These are phyloP conservation scores for Extremus antarcticus DNA, from an alignment of 495 filamentous ascomycete genomes.

Conservation along the genomic window DNA sequence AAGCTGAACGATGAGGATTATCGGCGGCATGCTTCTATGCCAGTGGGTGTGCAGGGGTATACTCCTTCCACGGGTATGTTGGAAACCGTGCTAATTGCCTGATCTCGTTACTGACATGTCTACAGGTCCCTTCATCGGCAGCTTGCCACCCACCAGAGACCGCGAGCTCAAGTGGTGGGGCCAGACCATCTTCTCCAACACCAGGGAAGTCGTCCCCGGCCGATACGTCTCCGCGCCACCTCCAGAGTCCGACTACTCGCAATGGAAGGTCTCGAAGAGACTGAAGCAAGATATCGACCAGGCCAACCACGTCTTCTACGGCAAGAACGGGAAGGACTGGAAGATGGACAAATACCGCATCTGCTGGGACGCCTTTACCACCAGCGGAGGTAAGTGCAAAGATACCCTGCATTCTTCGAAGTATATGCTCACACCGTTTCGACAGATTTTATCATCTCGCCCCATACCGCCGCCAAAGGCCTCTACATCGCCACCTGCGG, in stretches of 20 bases:
- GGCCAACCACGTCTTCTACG: constrained; percentile 31
- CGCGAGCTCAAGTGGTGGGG: constrained; percentile 44
- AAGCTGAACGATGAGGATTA: constrained; percentile 5
- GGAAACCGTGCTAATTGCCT: neutral
- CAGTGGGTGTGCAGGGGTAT: constrained; percentile 12
- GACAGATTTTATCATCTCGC: constrained; percentile 24
- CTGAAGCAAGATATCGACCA: constrained; percentile 32
- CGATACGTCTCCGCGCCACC: constrained; percentile 42
- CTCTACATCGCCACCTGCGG: constrained; percentile 43
- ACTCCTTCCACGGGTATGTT: neutral
- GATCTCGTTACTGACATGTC: neutral
- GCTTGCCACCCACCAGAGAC: constrained; percentile 31
- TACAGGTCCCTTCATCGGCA: constrained; percentile 27
- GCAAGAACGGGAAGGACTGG: constrained; percentile 30
- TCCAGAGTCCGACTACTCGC: constrained; percentile 29
- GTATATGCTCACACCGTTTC: neutral
- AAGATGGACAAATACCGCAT: constrained; percentile 36
- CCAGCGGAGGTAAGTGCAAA: too few relatives aligned
- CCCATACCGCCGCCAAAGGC: constrained; percentile 21
- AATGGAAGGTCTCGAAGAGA: constrained; percentile 39
- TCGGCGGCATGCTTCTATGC: constrained; percentile 4
- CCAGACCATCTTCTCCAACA: constrained; percentile 42
- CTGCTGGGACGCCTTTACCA: constrained; percentile 30
- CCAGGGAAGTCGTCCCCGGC: constrained; percentile 33
- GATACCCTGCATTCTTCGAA: too few relatives aligned